Conservation (phyloP, 2,329 filamentous ascomycete species). For the Rutstroemia sydowiana region DNA sequence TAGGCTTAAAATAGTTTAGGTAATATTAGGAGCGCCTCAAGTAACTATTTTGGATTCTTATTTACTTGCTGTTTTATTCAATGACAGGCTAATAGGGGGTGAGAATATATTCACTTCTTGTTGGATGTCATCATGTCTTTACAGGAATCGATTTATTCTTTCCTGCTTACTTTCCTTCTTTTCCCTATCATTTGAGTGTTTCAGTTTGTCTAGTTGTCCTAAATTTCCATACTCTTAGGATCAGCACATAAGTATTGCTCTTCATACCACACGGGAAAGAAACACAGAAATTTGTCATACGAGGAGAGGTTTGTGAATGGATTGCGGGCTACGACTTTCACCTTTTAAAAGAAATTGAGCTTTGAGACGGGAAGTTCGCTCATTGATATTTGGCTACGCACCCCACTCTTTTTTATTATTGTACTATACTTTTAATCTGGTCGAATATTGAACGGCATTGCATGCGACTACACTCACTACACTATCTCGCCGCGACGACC, state of each 20-base stretch:
- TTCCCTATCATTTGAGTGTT: constrained; percentile 2
- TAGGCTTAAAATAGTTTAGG: constrained; percentile 5
- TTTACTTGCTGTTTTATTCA: not conserved
- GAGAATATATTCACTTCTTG: constrained; percentile 2
- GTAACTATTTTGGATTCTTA: constrained; percentile 1
- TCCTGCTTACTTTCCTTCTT: constrained; percentile 5
- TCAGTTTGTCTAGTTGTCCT: not conserved
- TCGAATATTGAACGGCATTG: not conserved
- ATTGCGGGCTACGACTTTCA: not conserved
- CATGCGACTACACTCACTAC: not conserved
- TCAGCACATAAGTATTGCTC: constrained; percentile 12
- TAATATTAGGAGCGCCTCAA: constrained; percentile 5
- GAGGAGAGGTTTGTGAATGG: not conserved
- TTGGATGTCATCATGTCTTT: constrained; percentile 7
- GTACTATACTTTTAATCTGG: not conserved
- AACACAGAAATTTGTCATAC: not conserved
- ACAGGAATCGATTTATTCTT: constrained; percentile 4
- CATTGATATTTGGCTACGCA: constrained; percentile 1
- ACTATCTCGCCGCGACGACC: not conserved
- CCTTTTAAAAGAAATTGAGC: not conserved
- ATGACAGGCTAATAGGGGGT: constrained; percentile 1
- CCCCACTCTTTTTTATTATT: constrained; percentile 1
- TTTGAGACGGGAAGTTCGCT: not conserved
- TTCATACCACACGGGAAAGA: not conserved
- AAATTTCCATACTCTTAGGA: not conserved